These are phyloP conservation scores for Viridothelium virens DNA, from an alignment of 495 filamentous ascomycete genomes.

Conservation along the genomic window DNA sequence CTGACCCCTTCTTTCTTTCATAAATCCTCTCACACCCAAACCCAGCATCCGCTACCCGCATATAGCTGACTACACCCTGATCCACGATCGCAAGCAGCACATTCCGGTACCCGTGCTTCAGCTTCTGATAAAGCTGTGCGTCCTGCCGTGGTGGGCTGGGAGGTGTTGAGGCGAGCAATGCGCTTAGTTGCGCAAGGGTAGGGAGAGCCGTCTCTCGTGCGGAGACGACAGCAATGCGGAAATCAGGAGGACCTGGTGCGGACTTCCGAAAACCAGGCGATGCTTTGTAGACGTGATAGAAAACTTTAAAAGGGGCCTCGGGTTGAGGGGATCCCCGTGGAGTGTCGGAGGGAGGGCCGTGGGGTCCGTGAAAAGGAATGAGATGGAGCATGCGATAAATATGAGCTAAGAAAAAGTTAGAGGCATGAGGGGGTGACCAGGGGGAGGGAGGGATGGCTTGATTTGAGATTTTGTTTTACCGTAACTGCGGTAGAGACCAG, in stretches of 20 bases:
- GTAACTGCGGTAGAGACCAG: slow-evolving; percentile 75
- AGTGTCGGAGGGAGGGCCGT: slow-evolving; percentile 17
- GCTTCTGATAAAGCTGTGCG: slow-evolving; percentile 28
- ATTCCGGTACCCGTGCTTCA: slow-evolving; percentile 78
- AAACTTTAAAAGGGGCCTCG: slow-evolving; percentile 51
- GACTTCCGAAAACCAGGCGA: slow-evolving; percentile 60
- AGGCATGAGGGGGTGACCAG: slow-evolving; percentile 52
- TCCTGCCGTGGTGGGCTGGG: slow-evolving; percentile 47
- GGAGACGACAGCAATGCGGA: slow-evolving; percentile 69
- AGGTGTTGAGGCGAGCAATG: slow-evolving; percentile 60
- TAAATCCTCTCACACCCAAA: slow-evolving; percentile 68
- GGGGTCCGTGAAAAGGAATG: slow-evolving; percentile 63
- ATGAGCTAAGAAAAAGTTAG: slow-evolving; percentile 36
- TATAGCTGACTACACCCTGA: slow-evolving; percentile 78
- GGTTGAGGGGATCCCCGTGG: slow-evolving; percentile 18
- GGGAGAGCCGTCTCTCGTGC: slow-evolving; percentile 65
- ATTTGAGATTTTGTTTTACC: slow-evolving; percentile 30
- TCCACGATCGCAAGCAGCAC: slow-evolving; percentile 84
- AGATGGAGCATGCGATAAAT: slow-evolving; percentile 70
- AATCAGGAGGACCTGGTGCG: slow-evolving; percentile 68
- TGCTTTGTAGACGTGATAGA: slow-evolving; percentile 76
- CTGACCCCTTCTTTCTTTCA: slow-evolving; percentile 38
- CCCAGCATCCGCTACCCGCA: slow-evolving; percentile 67
- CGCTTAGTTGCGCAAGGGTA: slow-evolving; percentile 58
- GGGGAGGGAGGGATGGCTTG: slow-evolving; percentile 48